Evolutionary conservation across 768 basidiomycete species (phyloP).

Genomic region (Naganishia vishniacii): DNA sequence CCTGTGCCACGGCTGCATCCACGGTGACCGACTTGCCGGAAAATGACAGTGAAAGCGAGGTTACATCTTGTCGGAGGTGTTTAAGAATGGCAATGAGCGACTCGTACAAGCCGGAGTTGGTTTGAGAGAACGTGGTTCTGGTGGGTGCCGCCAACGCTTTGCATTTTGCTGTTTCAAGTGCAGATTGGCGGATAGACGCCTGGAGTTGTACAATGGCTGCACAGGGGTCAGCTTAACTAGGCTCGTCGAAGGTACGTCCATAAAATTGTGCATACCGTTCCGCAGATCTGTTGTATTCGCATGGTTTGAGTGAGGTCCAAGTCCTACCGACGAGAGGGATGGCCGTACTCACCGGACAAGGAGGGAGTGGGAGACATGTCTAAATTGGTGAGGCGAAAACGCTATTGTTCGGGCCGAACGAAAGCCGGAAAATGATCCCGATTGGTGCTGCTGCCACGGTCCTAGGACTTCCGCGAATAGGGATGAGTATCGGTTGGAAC

Average conservation of each 20-base stretch:
- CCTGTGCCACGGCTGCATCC: slow-evolving; percentile 16
- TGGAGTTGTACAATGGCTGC: slow-evolving; percentile 3
- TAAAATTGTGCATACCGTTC: not conserved
- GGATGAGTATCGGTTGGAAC: too few species aligned
- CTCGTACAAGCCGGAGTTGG: slow-evolving; percentile 1
- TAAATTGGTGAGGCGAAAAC: too few species aligned
- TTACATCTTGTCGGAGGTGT: slow-evolving; percentile 27
- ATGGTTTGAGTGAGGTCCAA: not conserved
- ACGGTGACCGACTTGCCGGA: slow-evolving; percentile 19
- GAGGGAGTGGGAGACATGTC: too few species aligned
- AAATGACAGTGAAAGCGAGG: slow-evolving; percentile 26
- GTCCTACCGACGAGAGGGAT: not conserved
- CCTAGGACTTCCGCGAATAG: too few species aligned
- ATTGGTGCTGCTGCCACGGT: too few species aligned
- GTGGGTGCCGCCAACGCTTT: slow-evolving; percentile 1
- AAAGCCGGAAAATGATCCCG: too few species aligned
- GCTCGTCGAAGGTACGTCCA: not conserved
- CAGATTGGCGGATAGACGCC: slow-evolving; percentile 2
- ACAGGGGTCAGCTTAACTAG: too few species aligned
- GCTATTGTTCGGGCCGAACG: too few species aligned
- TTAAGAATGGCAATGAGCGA: slow-evolving; percentile 24
- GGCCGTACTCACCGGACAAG: too few species aligned
- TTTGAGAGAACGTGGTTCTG: not conserved
- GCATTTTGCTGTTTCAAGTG: not conserved
- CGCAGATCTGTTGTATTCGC: not conserved